Percentiles rank a stretch among this genome's conserved stretches.
These are phyloP conservation scores for Prunus persica DNA, from an alignment of 306 rosid species.

Conservation along the genomic window DNA sequence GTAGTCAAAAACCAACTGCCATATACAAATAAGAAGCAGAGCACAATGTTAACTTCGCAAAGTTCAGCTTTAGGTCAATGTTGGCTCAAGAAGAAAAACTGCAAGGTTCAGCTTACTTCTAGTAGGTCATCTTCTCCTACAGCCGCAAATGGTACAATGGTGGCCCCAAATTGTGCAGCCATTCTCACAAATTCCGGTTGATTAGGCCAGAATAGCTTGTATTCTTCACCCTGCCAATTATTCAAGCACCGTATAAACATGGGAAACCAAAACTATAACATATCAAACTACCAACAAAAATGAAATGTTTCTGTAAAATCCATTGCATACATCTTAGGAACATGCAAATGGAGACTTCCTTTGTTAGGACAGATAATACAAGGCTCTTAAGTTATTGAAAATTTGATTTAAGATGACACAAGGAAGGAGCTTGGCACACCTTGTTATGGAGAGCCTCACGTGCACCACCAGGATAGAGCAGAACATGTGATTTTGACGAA, in stretches of 20 bases:
- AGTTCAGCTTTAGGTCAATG: neutral
- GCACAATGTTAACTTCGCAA: slow-evolving; percentile 6
- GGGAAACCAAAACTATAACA: slow-evolving; percentile 2
- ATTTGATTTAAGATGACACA: neutral
- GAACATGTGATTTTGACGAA: slow-evolving; percentile 67
- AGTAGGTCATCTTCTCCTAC: slow-evolving; percentile 91
- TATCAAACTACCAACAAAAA: neutral
- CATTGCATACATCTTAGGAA: neutral
- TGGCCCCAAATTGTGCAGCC: slow-evolving; percentile 94
- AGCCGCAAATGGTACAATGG: slow-evolving; percentile 89
- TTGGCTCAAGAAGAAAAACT: slow-evolving; percentile 8
- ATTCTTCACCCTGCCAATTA: slow-evolving; percentile 71
- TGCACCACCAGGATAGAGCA: slow-evolving; percentile 93
- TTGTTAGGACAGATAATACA: too few species aligned
- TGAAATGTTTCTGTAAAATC: neutral
- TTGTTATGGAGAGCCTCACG: slow-evolving; percentile 90
- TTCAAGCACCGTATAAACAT: slow-evolving; percentile 18
- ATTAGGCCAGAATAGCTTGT: slow-evolving; percentile 83
- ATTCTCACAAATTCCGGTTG: slow-evolving; percentile 91
- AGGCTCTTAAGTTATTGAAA: neutral
- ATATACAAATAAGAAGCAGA: slow-evolving; percentile 27
- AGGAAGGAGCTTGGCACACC: slow-evolving; percentile 46
- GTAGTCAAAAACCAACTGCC: slow-evolving; percentile 72
- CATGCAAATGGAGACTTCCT: neutral
- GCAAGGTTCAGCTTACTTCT: slow-evolving; percentile 45